Evolutionary conservation across 805 yeast species (phyloP).

Genomic region (Wickerhamomyces xylosicus): DNA sequence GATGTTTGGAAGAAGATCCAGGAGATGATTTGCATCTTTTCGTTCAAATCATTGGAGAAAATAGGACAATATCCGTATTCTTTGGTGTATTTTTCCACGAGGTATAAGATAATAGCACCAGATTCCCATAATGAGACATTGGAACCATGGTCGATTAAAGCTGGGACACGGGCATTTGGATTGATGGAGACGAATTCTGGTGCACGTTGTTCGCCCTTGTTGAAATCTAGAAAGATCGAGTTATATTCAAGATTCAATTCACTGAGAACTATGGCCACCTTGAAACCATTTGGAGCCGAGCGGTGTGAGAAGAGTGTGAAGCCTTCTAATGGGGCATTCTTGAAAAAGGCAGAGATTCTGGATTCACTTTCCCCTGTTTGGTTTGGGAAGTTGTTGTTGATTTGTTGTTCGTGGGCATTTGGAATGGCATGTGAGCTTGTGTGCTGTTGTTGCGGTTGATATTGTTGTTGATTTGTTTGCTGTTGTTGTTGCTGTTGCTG

Average conservation of each 20-base stretch:
- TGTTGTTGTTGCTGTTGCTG: slow-evolving; percentile 2
- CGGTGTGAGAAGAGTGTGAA: slow-evolving; percentile 76
- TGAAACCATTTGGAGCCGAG: slow-evolving; percentile 93
- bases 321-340: slow-evolving; percentile 71
- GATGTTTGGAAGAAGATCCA: slow-evolving; percentile 95
- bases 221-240: slow-evolving; percentile 79
- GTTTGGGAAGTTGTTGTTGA: slow-evolving; percentile 24
- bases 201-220: slow-evolving; percentile 82
- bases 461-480: slow-evolving; percentile 4
- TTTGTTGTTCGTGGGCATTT: slow-evolving; percentile 6
- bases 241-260: slow-evolving; percentile 74
- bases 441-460: slow-evolving; percentile 3
- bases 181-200: slow-evolving; percentile 91
- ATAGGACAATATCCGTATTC: slow-evolving; percentile 64
- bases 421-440: slow-evolving; percentile 3
- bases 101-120: slow-evolving; percentile 80
- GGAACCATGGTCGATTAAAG: slow-evolving; percentile 78
- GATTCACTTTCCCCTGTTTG: slow-evolving; percentile 35
- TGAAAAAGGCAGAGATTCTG: slow-evolving; percentile 62
- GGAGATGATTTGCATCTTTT: slow-evolving; percentile 74
- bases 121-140: slow-evolving; percentile 89
- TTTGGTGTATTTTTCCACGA: slow-evolving; percentile 57
- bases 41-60: slow-evolving; percentile 70
- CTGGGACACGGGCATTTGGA: slow-evolving; percentile 95
- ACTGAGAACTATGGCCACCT: slow-evolving; percentile 81